phyloP scores from a whole-genome alignment of 1,284 basidiomycete genomes.

The Pseudozyma tsukubaensis region DNA sequence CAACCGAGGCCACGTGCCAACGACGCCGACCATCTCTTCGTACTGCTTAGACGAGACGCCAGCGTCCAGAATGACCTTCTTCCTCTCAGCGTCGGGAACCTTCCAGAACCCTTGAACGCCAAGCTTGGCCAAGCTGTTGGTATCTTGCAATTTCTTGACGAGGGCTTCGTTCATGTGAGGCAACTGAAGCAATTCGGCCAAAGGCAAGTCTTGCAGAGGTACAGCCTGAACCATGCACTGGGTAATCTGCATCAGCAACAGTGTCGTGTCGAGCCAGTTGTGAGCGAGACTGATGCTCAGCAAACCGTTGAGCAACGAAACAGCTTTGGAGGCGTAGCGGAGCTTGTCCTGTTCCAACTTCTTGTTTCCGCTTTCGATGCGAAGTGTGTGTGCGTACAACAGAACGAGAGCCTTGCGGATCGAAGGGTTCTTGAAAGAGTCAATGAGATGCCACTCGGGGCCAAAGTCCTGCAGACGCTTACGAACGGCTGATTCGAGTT shows the following conservation, averaged over 20 bases:
- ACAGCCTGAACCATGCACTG: constrained; percentile 87
- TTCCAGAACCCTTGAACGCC: constrained; percentile 67
- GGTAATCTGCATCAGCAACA: constrained; percentile 84
- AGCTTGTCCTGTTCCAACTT: constrained; percentile 50
- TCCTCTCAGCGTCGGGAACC: constrained; percentile 71
- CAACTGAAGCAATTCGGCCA: constrained; percentile 62
- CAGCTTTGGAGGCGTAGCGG: constrained; percentile 52
- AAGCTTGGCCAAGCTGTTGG: constrained; percentile 43
- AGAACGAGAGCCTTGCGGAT: constrained; percentile 70
- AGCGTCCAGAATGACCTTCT: constrained; percentile 49
- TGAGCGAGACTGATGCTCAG: constrained; percentile 85
- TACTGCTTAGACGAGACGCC: constrained; percentile 67
- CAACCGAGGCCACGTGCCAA: constrained; percentile 80
- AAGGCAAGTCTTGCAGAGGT: constrained; percentile 58
- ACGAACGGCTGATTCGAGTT: constrained; percentile 72
- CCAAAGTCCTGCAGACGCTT: constrained; percentile 26
- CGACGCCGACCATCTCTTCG: constrained; percentile 77
- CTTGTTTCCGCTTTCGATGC: constrained; percentile 68
- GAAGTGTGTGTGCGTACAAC: constrained; percentile 86
- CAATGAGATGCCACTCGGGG: constrained; percentile 50
- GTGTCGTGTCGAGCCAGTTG: constrained; percentile 88
- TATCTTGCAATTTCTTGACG: constrained; percentile 34
- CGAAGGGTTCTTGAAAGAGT: constrained; percentile 50
- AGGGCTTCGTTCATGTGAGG: constrained; percentile 56
- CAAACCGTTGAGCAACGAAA: constrained; percentile 79